Conservation (phyloP, 371 early-diverging fungal genomes). For the Mucor mucedo region DNA sequence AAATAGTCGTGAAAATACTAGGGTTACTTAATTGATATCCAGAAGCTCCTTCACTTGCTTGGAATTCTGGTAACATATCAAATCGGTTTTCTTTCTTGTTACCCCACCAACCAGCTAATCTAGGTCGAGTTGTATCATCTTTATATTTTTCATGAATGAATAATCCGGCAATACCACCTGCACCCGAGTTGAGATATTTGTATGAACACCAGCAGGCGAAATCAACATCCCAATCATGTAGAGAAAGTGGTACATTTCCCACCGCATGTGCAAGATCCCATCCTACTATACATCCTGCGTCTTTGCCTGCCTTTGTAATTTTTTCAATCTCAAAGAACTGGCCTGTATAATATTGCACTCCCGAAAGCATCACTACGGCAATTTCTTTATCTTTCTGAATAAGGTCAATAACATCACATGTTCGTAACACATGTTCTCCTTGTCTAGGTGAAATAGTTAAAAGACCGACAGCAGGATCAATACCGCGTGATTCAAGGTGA, state of each 20-base stretch:
- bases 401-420: conserved; percentile 79
- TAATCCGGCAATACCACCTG: conserved; percentile 91
- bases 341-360: conserved; percentile 97
- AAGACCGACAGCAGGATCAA: conserved; percentile 72
- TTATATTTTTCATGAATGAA: conserved; percentile 85
- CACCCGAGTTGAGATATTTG: conserved; percentile 96
- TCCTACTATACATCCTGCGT: conserved; percentile 88
- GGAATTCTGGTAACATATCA: conserved; percentile 78
- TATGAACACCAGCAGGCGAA: conserved; percentile 99
- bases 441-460: conserved; percentile 75
- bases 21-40: conserved; percentile 94
- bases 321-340: conserved; percentile 89
- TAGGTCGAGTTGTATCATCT: conserved; percentile 52
- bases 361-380: conserved; percentile 89
- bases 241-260: conserved; percentile 86
- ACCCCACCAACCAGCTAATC: conserved; percentile 97
- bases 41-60: conserved; percentile 80
- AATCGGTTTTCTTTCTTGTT: conserved; percentile 82
- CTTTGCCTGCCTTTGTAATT: conserved; percentile 86
- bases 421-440: conserved; percentile 74
- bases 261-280: conserved; percentile 97
- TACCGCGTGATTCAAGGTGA: conserved; percentile 84
- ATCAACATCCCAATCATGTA: conserved; percentile 97
- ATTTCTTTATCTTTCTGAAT: conserved; percentile 79
- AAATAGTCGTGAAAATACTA: conserved; percentile 71